Evolutionary conservation across 1,139 yeast species (phyloP).

Genomic region (Scheffersomyces insectosa): DNA sequence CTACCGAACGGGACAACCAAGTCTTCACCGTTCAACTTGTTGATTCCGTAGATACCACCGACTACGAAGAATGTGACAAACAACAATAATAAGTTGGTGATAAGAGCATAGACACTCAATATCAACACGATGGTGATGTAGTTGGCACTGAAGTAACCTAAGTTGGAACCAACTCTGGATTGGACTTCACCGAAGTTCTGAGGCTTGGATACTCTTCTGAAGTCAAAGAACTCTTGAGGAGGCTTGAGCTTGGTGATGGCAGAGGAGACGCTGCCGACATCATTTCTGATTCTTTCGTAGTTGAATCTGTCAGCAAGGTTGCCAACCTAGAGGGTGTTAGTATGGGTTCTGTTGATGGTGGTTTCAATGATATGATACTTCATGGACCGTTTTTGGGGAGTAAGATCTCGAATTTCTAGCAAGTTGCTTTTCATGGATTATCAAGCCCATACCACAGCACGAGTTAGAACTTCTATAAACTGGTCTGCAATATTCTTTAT

Average conservation of each 20-base stretch:
- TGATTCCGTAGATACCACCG: constrained; percentile 78
- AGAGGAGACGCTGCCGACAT: constrained; percentile 39
- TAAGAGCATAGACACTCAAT: constrained; percentile 56
- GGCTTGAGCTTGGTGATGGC: constrained; percentile 77
- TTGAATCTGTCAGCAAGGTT: constrained; percentile 23
- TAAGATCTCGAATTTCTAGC: no score
- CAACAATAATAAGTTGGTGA: constrained; percentile 80
- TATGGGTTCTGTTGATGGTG: not conserved
- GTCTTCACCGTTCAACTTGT: constrained; percentile 77
- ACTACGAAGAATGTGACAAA: constrained; percentile 72
- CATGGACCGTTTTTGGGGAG: no score
- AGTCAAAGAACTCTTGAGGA: constrained; percentile 90
- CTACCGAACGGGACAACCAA: constrained; percentile 68
- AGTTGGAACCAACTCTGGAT: constrained; percentile 80
- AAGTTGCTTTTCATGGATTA: no score
- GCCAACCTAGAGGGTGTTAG: constrained; percentile 13
- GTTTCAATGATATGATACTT: no score
- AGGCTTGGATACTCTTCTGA: constrained; percentile 88
- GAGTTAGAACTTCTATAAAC: no score
- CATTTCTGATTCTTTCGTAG: constrained; percentile 23
- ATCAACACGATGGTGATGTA: constrained; percentile 75
- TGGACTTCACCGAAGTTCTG: constrained; percentile 87
- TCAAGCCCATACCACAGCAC: no score
- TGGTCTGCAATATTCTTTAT: no score
- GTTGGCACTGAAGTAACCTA: constrained; percentile 86